Percentiles rank a stretch among this genome's conserved stretches.
These are phyloP conservation scores for Taiozyma onychis DNA, from an alignment of 1,139 yeast species.

Conservation along the genomic window DNA sequence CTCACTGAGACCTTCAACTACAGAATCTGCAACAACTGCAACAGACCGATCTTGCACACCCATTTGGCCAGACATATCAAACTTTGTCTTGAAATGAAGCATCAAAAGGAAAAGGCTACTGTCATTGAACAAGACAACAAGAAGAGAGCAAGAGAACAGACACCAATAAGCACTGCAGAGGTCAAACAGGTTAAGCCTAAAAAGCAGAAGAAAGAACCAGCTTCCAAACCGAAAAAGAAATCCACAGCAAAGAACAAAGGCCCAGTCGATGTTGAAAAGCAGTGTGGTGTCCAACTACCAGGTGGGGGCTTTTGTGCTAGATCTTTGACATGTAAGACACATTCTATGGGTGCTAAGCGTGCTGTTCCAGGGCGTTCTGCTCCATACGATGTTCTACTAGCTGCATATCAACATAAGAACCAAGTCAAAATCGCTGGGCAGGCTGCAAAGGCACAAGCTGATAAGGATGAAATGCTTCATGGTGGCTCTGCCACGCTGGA, in stretches of 20 bases:
- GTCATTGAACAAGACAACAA: slow-evolving; percentile 7
- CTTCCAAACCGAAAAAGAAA: slow-evolving; percentile 42
- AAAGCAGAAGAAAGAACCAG: slow-evolving; percentile 17
- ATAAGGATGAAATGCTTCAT: slow-evolving; percentile 37
- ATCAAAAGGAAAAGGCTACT: slow-evolving; percentile 25
- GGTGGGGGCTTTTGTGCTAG: slow-evolving; percentile 94
- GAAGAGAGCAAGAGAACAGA: slow-evolving; percentile 16
- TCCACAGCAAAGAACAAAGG: slow-evolving; percentile 62
- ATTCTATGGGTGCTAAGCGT: slow-evolving; percentile 96
- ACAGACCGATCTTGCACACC: slow-evolving; percentile 53
- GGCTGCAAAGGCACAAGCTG: slow-evolving; percentile 59
- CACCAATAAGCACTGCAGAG: slow-evolving; percentile 21
- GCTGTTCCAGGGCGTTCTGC: slow-evolving; percentile 92
- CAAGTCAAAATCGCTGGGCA: slow-evolving; percentile 87
- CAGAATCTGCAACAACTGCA: slow-evolving; percentile 61
- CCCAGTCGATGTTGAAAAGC: slow-evolving; percentile 89
- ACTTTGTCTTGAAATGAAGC: slow-evolving; percentile 45
- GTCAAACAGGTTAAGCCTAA: slow-evolving; percentile 24
- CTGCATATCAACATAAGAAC: slow-evolving; percentile 86
- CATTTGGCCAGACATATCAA: slow-evolving; percentile 41
- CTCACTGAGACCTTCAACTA: slow-evolving; percentile 43
- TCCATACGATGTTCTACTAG: slow-evolving; percentile 81
- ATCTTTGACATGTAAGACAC: slow-evolving; percentile 93
- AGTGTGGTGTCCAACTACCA: slow-evolving; percentile 93
- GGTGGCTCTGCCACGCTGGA: slow-evolving; percentile 36